These are phyloP conservation scores for Hyaloscypha bicolor DNA, from an alignment of 495 filamentous ascomycete genomes.

Conservation along the genomic window DNA sequence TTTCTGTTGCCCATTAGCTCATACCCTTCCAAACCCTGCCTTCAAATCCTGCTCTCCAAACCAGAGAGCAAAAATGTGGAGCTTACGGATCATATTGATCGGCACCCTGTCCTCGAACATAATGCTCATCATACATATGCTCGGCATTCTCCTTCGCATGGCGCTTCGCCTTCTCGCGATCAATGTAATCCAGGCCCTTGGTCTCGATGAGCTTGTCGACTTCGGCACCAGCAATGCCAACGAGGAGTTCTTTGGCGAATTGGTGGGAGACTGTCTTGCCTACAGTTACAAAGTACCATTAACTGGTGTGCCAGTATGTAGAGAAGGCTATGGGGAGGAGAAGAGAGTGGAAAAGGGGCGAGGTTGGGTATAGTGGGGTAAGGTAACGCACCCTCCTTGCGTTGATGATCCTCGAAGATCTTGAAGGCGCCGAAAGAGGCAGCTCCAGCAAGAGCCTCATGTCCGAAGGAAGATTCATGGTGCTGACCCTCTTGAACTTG, in stretches of 20 bases:
- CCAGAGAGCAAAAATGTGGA: background rate
- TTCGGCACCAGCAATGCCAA: slow-evolving; percentile 68
- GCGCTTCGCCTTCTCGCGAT: slow-evolving; percentile 63
- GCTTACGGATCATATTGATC: slow-evolving; percentile 55
- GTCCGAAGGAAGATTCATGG: slow-evolving; percentile 67
- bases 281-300: slow-evolving; percentile 29
- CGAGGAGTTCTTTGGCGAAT: slow-evolving; percentile 75
- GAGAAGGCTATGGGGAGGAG: background rate
- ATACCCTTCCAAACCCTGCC: background rate
- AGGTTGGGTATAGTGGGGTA: background rate
- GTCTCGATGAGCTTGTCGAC: slow-evolving; percentile 77
- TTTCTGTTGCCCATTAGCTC: slow-evolving; percentile 9
- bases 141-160: slow-evolving; percentile 66
- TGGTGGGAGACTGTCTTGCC: slow-evolving; percentile 68
- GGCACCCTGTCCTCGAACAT: slow-evolving; percentile 20
- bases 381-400: slow-evolving; percentile 57
- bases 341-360: background rate
- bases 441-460: slow-evolving; percentile 73
- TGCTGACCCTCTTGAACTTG: slow-evolving; percentile 49
- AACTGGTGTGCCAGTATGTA: background rate
- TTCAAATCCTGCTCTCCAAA: background rate
- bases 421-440: slow-evolving; percentile 79
- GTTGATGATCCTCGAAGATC: slow-evolving; percentile 72
- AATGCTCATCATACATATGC: slow-evolving; percentile 48
- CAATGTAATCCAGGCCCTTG: slow-evolving; percentile 69